Conservation (phyloP, 805 yeast species). For the Teunomyces funiuensis region DNA sequence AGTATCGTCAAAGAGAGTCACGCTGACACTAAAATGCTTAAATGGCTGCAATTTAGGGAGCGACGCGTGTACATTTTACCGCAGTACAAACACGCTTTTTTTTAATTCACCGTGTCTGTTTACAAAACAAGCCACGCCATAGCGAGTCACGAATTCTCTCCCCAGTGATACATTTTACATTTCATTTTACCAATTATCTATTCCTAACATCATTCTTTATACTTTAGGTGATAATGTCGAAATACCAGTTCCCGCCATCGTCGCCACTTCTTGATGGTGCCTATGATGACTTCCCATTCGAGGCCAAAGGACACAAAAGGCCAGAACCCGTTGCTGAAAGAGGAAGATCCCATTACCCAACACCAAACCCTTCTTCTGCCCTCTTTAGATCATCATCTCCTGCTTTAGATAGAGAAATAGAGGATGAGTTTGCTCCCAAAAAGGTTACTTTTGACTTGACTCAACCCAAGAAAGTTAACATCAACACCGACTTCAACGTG, state of each 20-base stretch:
- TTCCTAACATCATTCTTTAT: not conserved
- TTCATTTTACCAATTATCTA: slow-evolving; percentile 1
- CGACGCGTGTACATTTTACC: slow-evolving; percentile 1
- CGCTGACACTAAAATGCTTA: not conserved
- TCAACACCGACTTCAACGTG: slow-evolving; percentile 36
- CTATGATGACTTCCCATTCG: not conserved
- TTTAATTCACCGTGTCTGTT: slow-evolving; percentile 4
- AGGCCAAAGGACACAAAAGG: slow-evolving; percentile 6
- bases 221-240: slow-evolving; percentile 14
- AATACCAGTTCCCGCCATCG: slow-evolving; percentile 50
- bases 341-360: slow-evolving; percentile 49
- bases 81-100: slow-evolving; percentile 1
- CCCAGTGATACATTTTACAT: not conserved
- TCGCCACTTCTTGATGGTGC: slow-evolving; percentile 39
- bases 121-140: slow-evolving; percentile 5
- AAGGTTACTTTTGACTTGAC: slow-evolving; percentile 11
- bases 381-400: slow-evolving; percentile 45
- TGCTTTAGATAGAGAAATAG: slow-evolving; percentile 10
- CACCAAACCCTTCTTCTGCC: slow-evolving; percentile 68
- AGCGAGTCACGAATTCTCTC: slow-evolving; percentile 1
- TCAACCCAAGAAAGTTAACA: slow-evolving; percentile 14
- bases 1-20: too few species aligned
- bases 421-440: slow-evolving; percentile 9
- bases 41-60: not conserved
- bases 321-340: slow-evolving; percentile 7